Evolutionary conservation across 2,329 filamentous ascomycete species (phyloP), one percentile per base, ranked within the genome.

Genomic region (Colletotrichum lini): DNA sequence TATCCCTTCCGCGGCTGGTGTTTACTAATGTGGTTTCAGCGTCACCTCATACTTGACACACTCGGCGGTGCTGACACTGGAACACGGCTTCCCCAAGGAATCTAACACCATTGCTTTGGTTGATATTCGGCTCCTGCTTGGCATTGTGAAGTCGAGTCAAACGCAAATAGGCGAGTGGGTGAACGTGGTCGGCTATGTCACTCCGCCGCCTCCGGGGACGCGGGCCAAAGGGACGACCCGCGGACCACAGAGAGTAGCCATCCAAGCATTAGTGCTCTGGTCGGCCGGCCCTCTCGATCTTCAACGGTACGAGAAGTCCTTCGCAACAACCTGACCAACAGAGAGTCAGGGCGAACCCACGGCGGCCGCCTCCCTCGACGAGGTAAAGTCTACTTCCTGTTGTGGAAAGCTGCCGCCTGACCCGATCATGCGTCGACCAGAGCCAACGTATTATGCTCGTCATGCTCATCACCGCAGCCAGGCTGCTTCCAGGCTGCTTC

Each of bases 161-260:
- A 87, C 93, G 63, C 87, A 90, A 61, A 83, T 93, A 35, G 96
- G 96, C n/a, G 88, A 92, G 71, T 98, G 95, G 95, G 82, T 98
- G 60, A 97, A 98, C 79, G 87, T 98, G 4, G 89, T 98, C 74
- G 96, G 95, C 7, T 97, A 97, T 79, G 85, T 95, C 65, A 86
- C 84, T 50, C 78, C 79, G 53, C 62, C 45, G 35, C 56, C 59
- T 40, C 12, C 52, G 56, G 56, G 70, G 49, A 66, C 59, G 21
- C 53, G 61, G 72, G 47, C 65, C 54, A 70, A 57, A 62, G 63
- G 59, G 47, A 67, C 58, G 72, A 50, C 30, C 61, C 35, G 56
- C 60, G 72, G 69, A 59, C 68, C 58, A 59, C 69, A 74, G 18
- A 73, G 73, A 64, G 80, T 87, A 38, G 77, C 83, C 67, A 84